These are phyloP conservation scores for Microcyclosporella mali DNA, from an alignment of 2,329 filamentous ascomycete species.

Conservation along the genomic window DNA sequence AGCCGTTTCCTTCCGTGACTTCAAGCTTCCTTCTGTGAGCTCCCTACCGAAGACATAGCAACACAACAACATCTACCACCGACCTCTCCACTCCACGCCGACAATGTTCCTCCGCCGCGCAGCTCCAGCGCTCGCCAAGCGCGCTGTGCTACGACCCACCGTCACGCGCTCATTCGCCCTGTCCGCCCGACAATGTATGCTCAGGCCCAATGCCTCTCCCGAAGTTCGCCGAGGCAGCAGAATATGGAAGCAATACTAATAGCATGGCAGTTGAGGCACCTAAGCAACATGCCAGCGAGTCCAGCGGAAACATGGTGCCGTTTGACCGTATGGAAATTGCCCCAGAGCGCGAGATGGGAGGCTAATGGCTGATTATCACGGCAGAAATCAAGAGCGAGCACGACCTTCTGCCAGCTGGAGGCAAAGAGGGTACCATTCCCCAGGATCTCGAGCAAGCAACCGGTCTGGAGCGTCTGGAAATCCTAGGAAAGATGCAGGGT, in stretches of 20 bases:
- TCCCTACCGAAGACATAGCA: neutral
- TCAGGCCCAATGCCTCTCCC: conserved; percentile 12
- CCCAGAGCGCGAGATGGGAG: neutral
- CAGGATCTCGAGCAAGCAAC: conserved; percentile 94
- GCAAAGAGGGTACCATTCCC: conserved; percentile 72
- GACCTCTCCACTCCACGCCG: conserved; percentile 10
- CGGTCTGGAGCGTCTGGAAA: conserved; percentile 96
- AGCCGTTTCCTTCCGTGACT: neutral
- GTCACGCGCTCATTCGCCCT: conserved; percentile 43
- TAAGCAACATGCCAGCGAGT: conserved; percentile 35
- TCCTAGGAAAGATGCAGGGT: conserved; percentile 98
- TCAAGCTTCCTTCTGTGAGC: neutral
- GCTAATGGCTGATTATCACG: conserved; percentile 8
- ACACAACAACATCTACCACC: neutral
- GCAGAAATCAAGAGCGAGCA: conserved; percentile 73
- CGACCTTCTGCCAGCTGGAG: conserved; percentile 84
- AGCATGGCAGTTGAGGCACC: conserved; percentile 13
- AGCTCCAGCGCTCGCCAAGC: conserved; percentile 43
- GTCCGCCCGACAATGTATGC: conserved; percentile 43
- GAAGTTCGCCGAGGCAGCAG: conserved; percentile 9
- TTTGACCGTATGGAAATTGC: conserved; percentile 36
- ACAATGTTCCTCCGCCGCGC: conserved; percentile 45
- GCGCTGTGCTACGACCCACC: conserved; percentile 36
- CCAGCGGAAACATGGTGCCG: conserved; percentile 38
- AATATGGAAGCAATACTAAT: conserved; percentile 8